These are phyloP conservation scores for Phylloporus arenicola DNA, from an alignment of 768 basidiomycete genomes.

Conservation along the genomic window DNA sequence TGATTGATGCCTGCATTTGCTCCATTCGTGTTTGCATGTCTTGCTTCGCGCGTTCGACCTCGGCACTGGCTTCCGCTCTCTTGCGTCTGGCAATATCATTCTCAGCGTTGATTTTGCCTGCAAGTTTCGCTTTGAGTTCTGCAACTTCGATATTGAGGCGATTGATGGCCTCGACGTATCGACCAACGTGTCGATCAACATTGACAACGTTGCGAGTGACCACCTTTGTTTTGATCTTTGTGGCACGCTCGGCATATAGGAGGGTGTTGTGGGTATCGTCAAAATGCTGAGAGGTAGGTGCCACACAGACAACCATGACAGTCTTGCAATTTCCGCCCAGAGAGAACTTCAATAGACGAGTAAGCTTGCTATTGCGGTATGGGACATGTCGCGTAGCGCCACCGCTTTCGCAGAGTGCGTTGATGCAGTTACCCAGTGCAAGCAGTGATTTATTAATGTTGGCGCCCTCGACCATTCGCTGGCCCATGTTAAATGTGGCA, in stretches of 20 bases:
- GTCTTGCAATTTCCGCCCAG: conserved; percentile 99
- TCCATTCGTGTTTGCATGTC: conserved; percentile 70
- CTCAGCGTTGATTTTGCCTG: conserved; percentile 62
- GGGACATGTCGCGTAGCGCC: conserved; percentile 86
- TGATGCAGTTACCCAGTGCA: conserved; percentile 97
- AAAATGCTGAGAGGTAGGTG: conserved; percentile 91
- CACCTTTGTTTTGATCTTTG: conserved; percentile 97
- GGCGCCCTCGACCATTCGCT: conserved; percentile 96
- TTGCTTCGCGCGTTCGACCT: conserved; percentile 66
- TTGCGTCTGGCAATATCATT: conserved; percentile 60
- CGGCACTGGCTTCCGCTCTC: conserved; percentile 62
- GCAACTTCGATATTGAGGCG: conserved; percentile 78
- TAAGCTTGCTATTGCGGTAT: conserved; percentile 97
- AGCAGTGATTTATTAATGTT: conserved; percentile 99
- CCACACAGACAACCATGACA: conserved; percentile 98
- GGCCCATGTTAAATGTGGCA: conserved; percentile 95
- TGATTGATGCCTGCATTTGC: conserved; percentile 63
- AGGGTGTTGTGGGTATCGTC: conserved; percentile 99
- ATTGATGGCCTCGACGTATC: conserved; percentile 93
- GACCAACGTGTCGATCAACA: conserved; percentile 90
- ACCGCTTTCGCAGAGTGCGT: conserved; percentile 93
- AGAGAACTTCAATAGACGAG: conserved; percentile 94
- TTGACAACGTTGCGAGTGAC: conserved; percentile 93
- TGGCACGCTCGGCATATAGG: conserved; percentile 94
- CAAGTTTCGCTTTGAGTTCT: conserved; percentile 80